Evolutionary conservation across 106 monocot species (phyloP).

Genomic region (Xerophyta viscosa): DNA sequence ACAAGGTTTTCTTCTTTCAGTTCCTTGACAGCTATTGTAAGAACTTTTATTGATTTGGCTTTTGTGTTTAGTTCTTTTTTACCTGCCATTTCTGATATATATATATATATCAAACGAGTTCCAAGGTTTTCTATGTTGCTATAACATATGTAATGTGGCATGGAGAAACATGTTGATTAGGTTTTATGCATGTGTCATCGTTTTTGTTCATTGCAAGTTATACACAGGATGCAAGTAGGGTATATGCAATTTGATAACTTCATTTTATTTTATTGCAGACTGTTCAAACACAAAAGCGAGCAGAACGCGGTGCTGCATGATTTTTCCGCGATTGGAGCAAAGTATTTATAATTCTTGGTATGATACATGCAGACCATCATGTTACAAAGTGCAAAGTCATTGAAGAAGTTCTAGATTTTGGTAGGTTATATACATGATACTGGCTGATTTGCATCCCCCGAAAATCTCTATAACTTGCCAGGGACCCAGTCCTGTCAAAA

Average conservation of each 20-base stretch:
- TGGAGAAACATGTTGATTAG: too few species aligned
- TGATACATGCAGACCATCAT: constrained; percentile 75
- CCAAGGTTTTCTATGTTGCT: too few species aligned
- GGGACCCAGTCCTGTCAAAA: constrained; percentile 17
- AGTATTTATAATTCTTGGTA: constrained; percentile 77
- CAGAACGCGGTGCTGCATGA: constrained; percentile 78
- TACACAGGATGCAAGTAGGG: background rate
- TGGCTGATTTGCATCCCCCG: constrained; percentile 30
- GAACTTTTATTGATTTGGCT: too few species aligned
- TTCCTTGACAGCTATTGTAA: too few species aligned
- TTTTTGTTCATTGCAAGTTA: background rate
- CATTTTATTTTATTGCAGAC: constrained; percentile 49
- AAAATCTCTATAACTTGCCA: constrained; percentile 22
- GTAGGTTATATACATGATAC: constrained; percentile 46
- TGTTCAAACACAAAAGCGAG: constrained; percentile 77
- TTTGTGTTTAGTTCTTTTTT: too few species aligned
- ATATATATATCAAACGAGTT: too few species aligned
- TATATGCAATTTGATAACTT: background rate
- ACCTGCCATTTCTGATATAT: too few species aligned
- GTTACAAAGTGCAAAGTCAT: constrained; percentile 85
- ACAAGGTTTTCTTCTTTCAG: too few species aligned
- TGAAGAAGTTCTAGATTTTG: constrained; percentile 81
- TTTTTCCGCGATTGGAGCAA: constrained; percentile 72
- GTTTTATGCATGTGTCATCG: background rate
- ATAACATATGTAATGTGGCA: too few species aligned